Percentiles rank a stretch among this genome's conserved stretches.
Evolutionary conservation across 768 basidiomycete species (phyloP).

Genomic region (Pulveroboletus sp.): DNA sequence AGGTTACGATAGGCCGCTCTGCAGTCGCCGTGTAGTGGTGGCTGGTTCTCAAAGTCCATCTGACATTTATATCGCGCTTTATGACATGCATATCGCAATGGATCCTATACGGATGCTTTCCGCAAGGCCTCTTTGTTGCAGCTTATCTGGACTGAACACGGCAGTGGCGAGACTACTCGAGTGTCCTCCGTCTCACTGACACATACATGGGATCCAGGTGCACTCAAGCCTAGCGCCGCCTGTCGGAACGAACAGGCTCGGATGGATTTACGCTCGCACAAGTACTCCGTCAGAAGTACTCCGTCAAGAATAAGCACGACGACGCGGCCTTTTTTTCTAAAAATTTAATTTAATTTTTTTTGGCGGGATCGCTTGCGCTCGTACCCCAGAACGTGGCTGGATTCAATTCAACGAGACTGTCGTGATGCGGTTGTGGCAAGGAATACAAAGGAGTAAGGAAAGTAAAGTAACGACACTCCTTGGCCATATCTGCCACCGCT

Average conservation of each 20-base stretch:
- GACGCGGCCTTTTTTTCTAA: not conserved
- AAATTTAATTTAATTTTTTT: no score
- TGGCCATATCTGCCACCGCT: slow-evolving; percentile 7
- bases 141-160: not conserved
- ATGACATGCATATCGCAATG: slow-evolving; percentile 14
- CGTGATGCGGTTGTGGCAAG: slow-evolving; percentile 1
- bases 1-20: slow-evolving; percentile 7
- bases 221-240: not conserved
- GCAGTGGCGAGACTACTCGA: not conserved
- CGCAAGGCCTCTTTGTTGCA: slow-evolving; percentile 10
- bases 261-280: no score
- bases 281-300: not conserved
- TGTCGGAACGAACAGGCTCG: slow-evolving; percentile 11
- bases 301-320: not conserved
- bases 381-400: slow-evolving; percentile 29
- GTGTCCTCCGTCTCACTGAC: not conserved
- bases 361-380: slow-evolving; percentile 17
- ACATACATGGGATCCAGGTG: not conserved
- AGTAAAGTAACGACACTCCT: slow-evolving; percentile 3
- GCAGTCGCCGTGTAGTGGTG: slow-evolving; percentile 6
- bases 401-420: slow-evolving; percentile 1
- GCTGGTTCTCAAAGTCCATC: slow-evolving; percentile 1
- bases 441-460: not conserved
- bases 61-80: slow-evolving; percentile 13
- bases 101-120: slow-evolving; percentile 21